Percentiles rank a stretch among this genome's conserved stretches.
Conservation (phyloP, 768 basidiomycete genomes). For the Suillus bovinus region DNA sequence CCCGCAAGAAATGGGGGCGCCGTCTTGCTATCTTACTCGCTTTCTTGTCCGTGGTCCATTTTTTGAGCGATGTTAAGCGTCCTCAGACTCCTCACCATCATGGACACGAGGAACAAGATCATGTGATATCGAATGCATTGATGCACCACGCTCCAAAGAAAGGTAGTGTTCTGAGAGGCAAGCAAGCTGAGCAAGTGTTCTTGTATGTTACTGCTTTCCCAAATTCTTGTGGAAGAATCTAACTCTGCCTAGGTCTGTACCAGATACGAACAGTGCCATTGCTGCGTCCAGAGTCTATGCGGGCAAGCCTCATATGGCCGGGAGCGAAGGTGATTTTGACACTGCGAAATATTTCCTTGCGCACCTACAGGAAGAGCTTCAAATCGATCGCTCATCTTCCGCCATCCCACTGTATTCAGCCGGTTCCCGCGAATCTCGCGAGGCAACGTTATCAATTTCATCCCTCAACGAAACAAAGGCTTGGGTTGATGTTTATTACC, state of each 20-base stretch:
- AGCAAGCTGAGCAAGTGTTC: constrained; percentile 44
- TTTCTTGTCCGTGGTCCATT: constrained; percentile 12
- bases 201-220: constrained; percentile 34
- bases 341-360: constrained; percentile 57
- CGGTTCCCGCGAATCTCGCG: constrained; percentile 52
- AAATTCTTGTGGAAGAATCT: neutral
- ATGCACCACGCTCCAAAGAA: constrained; percentile 17
- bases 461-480: constrained; percentile 42
- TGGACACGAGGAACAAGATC: constrained; percentile 9
- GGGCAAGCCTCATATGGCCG: constrained; percentile 61
- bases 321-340: constrained; percentile 52
- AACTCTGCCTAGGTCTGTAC: constrained; percentile 43
- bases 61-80: constrained; percentile 8
- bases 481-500: constrained; percentile 76
- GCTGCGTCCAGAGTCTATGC: constrained; percentile 53
- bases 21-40: constrained; percentile 13
- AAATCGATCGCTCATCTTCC: constrained; percentile 31
- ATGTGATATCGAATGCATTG: constrained; percentile 19
- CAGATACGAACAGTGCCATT: constrained; percentile 49
- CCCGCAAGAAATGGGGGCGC: constrained; percentile 17
- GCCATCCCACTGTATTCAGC: constrained; percentile 52
- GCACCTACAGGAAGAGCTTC: constrained; percentile 53
- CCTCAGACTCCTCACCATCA: neutral
- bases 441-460: constrained; percentile 51
- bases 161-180: constrained; percentile 30